Base-by-base conservation (phyloP, 345 rosid species). In the Linum tenue region DNA sequence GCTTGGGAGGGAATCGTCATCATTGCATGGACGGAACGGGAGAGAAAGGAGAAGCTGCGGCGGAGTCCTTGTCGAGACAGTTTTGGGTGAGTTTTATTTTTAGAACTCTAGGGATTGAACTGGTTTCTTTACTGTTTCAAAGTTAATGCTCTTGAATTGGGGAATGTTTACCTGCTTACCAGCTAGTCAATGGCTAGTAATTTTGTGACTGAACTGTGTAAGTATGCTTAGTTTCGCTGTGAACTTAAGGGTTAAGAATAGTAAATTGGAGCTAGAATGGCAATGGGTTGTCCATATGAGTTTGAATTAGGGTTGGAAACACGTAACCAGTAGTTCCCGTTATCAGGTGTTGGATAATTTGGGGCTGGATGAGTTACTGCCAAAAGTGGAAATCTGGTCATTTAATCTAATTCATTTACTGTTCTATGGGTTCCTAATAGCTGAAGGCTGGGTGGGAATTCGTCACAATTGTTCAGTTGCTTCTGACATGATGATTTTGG, bases 61-160 rank as follows among this genome's bases (percentile, higher is more conserved):
- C 91, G 1, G 87, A 91, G 83, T 74, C 77, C 66, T 78, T 85
- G 81, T 85, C 99, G 22, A 80, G 95, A 77, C 90, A 84, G 75
- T 95, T 89, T 70, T 95, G 99, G 99, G 99, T 91, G 76, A 80
- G 89, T 78, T 64, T 68, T 40, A 16, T 7, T 37, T 10, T 40
- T 48, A 51, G 50, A 62, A 64, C 67, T 70, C 60, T 63, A 41
- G 67, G 64, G 63, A 60, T 68, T 71, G 14, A 14, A 38, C 57
- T 60, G 17, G 6, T 40, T 37, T 58, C 7, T 55, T 42, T 55
- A n/a, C 35, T 12, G 22, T 38, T 35, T 69, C 74, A 14, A 65
- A 37, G 66, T 62, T 38, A 56, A 65, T 65, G 16, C 40, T n/a
- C 48, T 65, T 58, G 44, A 60, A 57, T 66, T 66, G 10, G 15